A percentile compares a stretch with the other conserved stretches of the same genome.
phyloP scores from a whole-genome alignment of 495 filamentous ascomycete genomes.

The Hyaloscypha variabilis region DNA sequence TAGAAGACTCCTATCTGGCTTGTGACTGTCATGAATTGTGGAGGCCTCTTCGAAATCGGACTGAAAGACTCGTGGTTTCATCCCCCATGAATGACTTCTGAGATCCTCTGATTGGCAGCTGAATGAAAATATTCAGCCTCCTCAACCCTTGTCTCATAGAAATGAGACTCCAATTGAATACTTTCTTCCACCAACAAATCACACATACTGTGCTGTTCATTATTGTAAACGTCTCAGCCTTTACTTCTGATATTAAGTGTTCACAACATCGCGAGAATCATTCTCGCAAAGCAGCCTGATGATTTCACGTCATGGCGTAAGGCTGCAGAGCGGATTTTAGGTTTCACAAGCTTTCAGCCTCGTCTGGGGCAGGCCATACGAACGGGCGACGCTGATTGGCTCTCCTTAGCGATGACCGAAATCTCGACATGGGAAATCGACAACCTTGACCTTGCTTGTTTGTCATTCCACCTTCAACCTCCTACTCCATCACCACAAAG shows the following conservation, averaged over 20 bases:
- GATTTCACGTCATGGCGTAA: neutral
- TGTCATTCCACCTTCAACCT: neutral
- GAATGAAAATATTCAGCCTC: slow-evolving; percentile 7
- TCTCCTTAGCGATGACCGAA: slow-evolving; percentile 3
- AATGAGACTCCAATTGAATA: neutral
- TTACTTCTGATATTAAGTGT: neutral
- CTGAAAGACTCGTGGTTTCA: neutral
- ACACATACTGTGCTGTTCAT: neutral
- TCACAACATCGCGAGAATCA: neutral
- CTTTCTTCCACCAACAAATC: neutral
- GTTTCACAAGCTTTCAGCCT: slow-evolving; percentile 14
- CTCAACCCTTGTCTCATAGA: neutral
- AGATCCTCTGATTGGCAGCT: neutral
- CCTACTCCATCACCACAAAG: slow-evolving; percentile 4
- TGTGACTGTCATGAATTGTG: neutral
- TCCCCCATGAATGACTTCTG: neutral
- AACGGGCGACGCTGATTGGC: slow-evolving; percentile 9
- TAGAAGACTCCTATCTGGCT: neutral
- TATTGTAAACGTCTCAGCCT: slow-evolving; percentile 1
- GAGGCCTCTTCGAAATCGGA: neutral
- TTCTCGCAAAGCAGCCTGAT: neutral
- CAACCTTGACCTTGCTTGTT: neutral
- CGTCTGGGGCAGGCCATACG: neutral
- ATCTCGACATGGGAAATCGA: slow-evolving; percentile 7
- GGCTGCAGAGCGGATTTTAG: neutral